Evolutionary conservation across 225 moss, liverwort and hornwort species (phyloP).

Genomic region (Thuidium tamariscinum): DNA sequence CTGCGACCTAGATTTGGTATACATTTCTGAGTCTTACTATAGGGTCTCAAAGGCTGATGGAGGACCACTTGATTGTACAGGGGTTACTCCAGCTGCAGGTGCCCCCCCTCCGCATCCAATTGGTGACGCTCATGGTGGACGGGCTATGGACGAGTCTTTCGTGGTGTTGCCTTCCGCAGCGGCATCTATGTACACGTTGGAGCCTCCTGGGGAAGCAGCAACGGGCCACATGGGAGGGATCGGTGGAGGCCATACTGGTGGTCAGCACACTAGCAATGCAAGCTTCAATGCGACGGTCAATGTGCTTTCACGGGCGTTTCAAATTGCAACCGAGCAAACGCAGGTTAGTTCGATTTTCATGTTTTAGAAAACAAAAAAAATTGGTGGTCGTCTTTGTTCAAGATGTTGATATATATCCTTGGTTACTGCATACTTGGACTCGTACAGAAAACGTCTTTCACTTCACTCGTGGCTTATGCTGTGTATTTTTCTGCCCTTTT

Average conservation of each 20-base stretch:
- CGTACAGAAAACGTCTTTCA: background rate
- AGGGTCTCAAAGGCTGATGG: background rate
- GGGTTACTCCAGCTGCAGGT: conserved; percentile 26
- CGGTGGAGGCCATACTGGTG: conserved; percentile 31
- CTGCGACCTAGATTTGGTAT: background rate
- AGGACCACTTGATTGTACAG: conserved; percentile 20
- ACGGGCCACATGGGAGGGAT: conserved; percentile 30
- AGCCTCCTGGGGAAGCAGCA: conserved; percentile 49
- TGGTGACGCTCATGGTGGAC: conserved; percentile 66
- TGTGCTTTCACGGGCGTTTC: conserved; percentile 86
- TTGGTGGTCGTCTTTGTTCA: background rate
- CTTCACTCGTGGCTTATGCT: background rate
- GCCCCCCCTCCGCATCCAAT: conserved; percentile 24
- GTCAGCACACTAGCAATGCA: conserved; percentile 84
- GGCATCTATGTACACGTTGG: conserved; percentile 87
- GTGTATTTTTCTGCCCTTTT: background rate
- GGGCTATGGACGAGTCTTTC: conserved; percentile 96
- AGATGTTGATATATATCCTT: background rate
- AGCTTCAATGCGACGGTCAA: conserved; percentile 94
- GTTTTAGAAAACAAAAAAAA: background rate
- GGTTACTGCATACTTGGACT: background rate
- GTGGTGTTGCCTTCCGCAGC: conserved; percentile 97
- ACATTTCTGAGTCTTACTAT: background rate
- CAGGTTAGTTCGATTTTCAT: conserved; percentile 34
- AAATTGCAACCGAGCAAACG: conserved; percentile 87